phyloP scores from a whole-genome alignment of 495 filamentous ascomycete species.

The Talaromyces proteolyticus region DNA sequence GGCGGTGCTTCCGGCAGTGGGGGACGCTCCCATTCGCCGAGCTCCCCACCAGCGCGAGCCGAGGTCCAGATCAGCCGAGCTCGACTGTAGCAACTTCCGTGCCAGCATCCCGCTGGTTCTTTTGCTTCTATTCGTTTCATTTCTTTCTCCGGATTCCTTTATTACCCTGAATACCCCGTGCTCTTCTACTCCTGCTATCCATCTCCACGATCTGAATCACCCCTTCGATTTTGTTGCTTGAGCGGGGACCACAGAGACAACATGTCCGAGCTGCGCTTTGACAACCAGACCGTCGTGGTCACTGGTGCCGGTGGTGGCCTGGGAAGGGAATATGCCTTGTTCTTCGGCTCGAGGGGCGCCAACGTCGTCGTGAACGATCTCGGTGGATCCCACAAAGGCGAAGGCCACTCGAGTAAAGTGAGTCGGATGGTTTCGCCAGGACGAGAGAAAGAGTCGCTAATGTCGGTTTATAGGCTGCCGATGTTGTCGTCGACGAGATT shows the following conservation, averaged over 20 bases:
- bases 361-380: conserved; percentile 98
- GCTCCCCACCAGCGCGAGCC: conserved; percentile 12
- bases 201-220: no score
- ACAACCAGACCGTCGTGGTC: conserved; percentile 94
- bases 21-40: conserved; percentile 4
- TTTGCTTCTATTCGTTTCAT: conserved; percentile 12
- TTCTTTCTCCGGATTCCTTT: background rate
- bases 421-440: conserved; percentile 6
- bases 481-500: conserved; percentile 95
- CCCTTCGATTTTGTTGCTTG: background rate
- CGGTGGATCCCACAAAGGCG: conserved; percentile 89
- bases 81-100: conserved; percentile 25
- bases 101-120: conserved; percentile 14
- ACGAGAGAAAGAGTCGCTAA: background rate
- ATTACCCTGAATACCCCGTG: background rate
- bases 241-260: conserved; percentile 8
- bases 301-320: conserved; percentile 95
- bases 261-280: conserved; percentile 83
- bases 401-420: conserved; percentile 85
- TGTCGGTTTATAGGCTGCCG: conserved; percentile 61
- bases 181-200: background rate
- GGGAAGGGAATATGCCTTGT: conserved; percentile 85
- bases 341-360: conserved; percentile 88
- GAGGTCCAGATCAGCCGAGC: conserved; percentile 38
- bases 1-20: conserved; percentile 4